Percentiles rank a stretch among this genome's conserved stretches.
Conservation (phyloP, 768 basidiomycete species). For the Chlorophyllum brunneum region DNA sequence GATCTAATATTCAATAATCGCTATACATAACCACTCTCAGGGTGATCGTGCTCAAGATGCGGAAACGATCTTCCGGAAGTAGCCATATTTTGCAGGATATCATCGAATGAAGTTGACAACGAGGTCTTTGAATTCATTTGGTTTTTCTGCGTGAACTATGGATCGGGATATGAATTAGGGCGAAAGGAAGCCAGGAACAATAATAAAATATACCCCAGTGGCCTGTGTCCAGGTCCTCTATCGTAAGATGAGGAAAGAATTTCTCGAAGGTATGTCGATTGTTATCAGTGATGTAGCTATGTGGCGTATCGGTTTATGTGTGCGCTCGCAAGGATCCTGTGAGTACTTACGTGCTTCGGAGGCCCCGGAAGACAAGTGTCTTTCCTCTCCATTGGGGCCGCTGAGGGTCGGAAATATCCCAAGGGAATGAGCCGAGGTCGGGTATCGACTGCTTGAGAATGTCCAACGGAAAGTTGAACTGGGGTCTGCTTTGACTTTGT, state of each 20-base stretch:
- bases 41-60: no score
- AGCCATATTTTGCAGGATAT: not conserved
- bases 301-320: not conserved
- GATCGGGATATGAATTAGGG: not conserved
- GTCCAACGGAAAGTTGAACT: conserved; percentile 72
- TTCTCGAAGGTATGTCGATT: conserved; percentile 57
- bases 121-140: conserved; percentile 51
- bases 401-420: conserved; percentile 36
- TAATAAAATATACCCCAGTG: conserved; percentile 86
- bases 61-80: not conserved
- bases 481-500: conserved; percentile 31
- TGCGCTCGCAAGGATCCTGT: not conserved
- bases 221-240: conserved; percentile 67
- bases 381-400: conserved; percentile 52
- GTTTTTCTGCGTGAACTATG: conserved; percentile 79
- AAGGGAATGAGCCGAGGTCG: conserved; percentile 79
- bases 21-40: no score
- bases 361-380: conserved; percentile 75
- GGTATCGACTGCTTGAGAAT: conserved; percentile 58
- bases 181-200: not conserved
- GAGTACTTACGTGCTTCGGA: conserved; percentile 59
- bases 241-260: conserved; percentile 69
- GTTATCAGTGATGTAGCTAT: conserved; percentile 69
- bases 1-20: not conserved
- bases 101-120: conserved; percentile 26